Percentiles rank a stretch among this genome's conserved stretches.
Conservation (phyloP, 2,329 filamentous ascomycete genomes). For the Xylariaceae sp. region DNA sequence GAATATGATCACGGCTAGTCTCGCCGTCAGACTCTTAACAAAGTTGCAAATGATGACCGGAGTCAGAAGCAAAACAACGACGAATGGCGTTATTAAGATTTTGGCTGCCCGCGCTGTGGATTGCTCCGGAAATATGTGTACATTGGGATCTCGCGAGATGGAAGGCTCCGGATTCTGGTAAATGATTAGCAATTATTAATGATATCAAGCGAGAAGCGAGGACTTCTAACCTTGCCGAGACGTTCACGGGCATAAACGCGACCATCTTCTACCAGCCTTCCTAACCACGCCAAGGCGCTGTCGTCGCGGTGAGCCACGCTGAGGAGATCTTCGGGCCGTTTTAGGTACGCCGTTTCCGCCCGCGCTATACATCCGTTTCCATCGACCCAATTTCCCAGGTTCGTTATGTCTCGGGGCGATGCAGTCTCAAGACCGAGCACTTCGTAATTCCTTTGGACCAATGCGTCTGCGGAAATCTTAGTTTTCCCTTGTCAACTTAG, state of each 20-base stretch:
- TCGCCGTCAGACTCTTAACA: neutral
- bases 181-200: neutral
- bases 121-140: constrained; percentile 1
- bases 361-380: constrained; percentile 10
- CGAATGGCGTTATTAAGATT: constrained; percentile 1
- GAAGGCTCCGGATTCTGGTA: neutral
- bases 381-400: constrained; percentile 12
- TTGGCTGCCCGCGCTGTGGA: neutral
- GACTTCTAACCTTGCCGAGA: neutral
- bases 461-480: constrained; percentile 1
- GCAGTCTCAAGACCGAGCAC: neutral
- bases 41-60: constrained; percentile 11
- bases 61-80: constrained; percentile 4
- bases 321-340: constrained; percentile 6
- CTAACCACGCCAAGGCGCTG: constrained; percentile 1
- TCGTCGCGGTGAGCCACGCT: neutral
- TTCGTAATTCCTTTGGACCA: constrained; percentile 1
- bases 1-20: constrained; percentile 4
- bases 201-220: neutral
- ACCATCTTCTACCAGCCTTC: constrained; percentile 9
- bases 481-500: neutral
- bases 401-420: neutral
- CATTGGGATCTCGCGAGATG: constrained; percentile 7
- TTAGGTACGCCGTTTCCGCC: constrained; percentile 11
- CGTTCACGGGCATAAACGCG: neutral